These are phyloP conservation scores for Eragrostis curvula DNA, from an alignment of 176 grass and related monocot species.

Conservation along the genomic window DNA sequence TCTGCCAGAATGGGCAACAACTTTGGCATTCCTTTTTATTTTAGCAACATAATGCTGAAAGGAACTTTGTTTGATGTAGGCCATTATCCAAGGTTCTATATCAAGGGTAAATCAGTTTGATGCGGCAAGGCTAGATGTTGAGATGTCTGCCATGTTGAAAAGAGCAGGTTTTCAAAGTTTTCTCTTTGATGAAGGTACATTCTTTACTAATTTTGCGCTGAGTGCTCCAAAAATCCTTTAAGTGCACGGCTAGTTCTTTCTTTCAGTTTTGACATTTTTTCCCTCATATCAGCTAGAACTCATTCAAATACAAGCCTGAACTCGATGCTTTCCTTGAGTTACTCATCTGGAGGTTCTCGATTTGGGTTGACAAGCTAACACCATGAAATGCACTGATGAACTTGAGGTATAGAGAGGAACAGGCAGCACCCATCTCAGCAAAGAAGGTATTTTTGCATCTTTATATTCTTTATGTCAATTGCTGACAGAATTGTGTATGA, in stretches of 20 bases:
- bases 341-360: slow-evolving; percentile 98
- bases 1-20: not conserved
- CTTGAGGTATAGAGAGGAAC: slow-evolving; percentile 91
- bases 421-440: slow-evolving; percentile 56
- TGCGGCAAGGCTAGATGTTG: slow-evolving; percentile 84
- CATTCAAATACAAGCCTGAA: slow-evolving; percentile 93
- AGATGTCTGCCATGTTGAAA: slow-evolving; percentile 98
- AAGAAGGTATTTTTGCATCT: slow-evolving; percentile 59
- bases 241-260: not conserved
- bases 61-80: slow-evolving; percentile 38
- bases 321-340: slow-evolving; percentile 97
- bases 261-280: slow-evolving; percentile 42
- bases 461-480: slow-evolving; percentile 2
- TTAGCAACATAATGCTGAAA: not conserved
- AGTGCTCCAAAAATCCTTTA: not conserved
- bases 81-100: slow-evolving; percentile 67
- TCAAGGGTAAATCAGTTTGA: slow-evolving; percentile 98
- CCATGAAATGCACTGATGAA: slow-evolving; percentile 97
- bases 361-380: slow-evolving; percentile 98
- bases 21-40: not conserved
- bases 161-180: slow-evolving; percentile 96
- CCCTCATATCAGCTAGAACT: slow-evolving; percentile 81
- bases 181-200: slow-evolving; percentile 94
- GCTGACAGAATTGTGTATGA: not conserved
- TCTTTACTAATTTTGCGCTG: slow-evolving; percentile 11